Percentiles rank a stretch among this genome's conserved stretches.
Conservation (phyloP, 495 filamentous ascomycete species). For the Penicillium longicatenatum region DNA sequence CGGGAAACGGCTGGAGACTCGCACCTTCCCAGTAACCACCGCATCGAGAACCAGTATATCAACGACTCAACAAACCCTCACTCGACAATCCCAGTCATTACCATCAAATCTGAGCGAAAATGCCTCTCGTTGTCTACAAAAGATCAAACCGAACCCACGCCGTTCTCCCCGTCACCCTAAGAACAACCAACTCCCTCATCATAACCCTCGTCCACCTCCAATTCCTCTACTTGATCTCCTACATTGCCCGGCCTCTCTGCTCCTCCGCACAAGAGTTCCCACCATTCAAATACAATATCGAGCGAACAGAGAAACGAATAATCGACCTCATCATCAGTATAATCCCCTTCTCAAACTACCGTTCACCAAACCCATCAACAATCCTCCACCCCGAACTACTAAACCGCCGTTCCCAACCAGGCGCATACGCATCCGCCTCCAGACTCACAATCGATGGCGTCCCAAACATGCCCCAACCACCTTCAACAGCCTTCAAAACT, state of each 20-base stretch:
- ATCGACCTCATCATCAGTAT: constrained; percentile 18
- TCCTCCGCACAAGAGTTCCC: constrained; percentile 13
- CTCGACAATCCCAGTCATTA: not conserved
- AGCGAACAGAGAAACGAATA: constrained; percentile 12
- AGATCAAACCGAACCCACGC: constrained; percentile 4
- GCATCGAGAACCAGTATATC: not conserved
- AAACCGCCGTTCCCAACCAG: not conserved
- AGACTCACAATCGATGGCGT: not conserved
- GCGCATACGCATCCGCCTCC: not conserved
- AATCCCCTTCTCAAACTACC: constrained; percentile 18
- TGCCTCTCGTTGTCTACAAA: constrained; percentile 9
- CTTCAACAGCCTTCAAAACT: not conserved
- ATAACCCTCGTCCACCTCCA: constrained; percentile 21
- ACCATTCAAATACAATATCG: constrained; percentile 16
- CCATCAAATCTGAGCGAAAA: not conserved
- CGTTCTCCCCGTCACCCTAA: constrained; percentile 20
- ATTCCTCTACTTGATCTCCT: constrained; percentile 23
- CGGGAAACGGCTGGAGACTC: not conserved
- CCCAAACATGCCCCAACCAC: not conserved
- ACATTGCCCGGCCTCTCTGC: constrained; percentile 16
- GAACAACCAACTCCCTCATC: constrained; percentile 17
- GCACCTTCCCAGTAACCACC: not conserved
- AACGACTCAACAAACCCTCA: not conserved
- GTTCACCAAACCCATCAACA: constrained; percentile 16
- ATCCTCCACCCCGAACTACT: constrained; percentile 2